These are phyloP conservation scores for Acarospora socialis DNA, from an alignment of 2,329 filamentous ascomycete genomes.

Conservation along the genomic window DNA sequence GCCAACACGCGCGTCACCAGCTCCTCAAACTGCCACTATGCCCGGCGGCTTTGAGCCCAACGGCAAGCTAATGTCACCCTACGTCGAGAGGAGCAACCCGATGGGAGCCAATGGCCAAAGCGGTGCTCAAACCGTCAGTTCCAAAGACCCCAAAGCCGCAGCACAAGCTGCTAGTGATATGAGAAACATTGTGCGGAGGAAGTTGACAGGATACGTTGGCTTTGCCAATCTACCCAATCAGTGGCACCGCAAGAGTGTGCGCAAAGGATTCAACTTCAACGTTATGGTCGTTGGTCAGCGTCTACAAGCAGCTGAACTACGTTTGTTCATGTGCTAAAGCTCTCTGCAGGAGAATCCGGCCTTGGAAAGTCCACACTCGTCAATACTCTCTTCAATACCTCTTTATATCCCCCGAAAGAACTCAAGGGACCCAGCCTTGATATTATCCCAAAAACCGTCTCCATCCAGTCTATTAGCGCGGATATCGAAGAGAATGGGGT, in stretches of 20 bases:
- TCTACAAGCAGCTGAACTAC: constrained; percentile 1
- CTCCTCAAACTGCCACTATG: constrained; percentile 24
- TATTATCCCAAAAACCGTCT: constrained; percentile 95
- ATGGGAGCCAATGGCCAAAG: constrained; percentile 31
- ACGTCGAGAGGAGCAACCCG: constrained; percentile 44
- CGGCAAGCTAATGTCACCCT: constrained; percentile 40
- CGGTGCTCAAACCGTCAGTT: constrained; percentile 45
- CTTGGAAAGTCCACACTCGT: constrained; percentile 98
- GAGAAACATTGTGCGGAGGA: constrained; percentile 94
- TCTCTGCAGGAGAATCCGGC: constrained; percentile 74
- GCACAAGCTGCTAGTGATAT: constrained; percentile 49
- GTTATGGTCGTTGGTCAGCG: constrained; percentile 98
- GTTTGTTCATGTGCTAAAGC: constrained; percentile 3
- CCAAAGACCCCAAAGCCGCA: constrained; percentile 47
- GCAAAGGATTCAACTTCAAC: constrained; percentile 99
- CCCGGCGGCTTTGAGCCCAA: too few relatives aligned
- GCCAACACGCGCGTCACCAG: constrained; percentile 21
- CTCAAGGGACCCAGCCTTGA: constrained; percentile 94
- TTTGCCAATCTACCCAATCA: constrained; percentile 99
- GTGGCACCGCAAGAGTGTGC: constrained; percentile 99
- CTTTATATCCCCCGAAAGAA: constrained; percentile 95
- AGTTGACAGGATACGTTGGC: constrained; percentile 95
- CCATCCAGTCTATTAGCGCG: constrained; percentile 86
- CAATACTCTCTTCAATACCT: constrained; percentile 99
- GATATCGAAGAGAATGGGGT: constrained; percentile 98